Base-by-base conservation (phyloP, 2,329 filamentous ascomycete genomes). In the Chrysoporthe cubensis region DNA sequence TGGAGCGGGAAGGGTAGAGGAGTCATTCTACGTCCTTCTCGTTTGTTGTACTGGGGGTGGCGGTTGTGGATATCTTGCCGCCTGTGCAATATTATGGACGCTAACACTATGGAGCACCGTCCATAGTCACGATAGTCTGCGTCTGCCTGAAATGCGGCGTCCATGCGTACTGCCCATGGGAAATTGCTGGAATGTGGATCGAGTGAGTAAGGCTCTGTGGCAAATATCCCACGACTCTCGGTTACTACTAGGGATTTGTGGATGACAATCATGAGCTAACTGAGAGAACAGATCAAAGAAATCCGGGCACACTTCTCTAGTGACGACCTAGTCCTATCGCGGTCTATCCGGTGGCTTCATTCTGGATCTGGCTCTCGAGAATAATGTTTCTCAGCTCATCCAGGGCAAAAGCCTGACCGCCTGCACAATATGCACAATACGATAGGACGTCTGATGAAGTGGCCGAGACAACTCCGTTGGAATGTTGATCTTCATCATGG, bases 401-500 rank as follows among this genome's bases (percentile, higher is more conserved):
- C 5, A 46, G 14, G 21, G 43, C 57, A 42, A 44, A 21, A 50
- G 13, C 7, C 11, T 50, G n/a, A 26, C 48, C 48, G 11, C n/a
- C n/a, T 11, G 4, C 26, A 26, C 0, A 26, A 26, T 26, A 26
- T 26, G 48, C 5, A 50, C n/a, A n/a, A 3, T 50, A 34, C 42
- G 1, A n/a, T 14, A 43, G 42, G 18, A 60, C 9, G 42, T 43
- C 32, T 21, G 43, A 16, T 43, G 4, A 60, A 16, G 58, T 5
- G 58, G 42, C 58, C 58, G 58, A 60, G 42, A 40, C 44, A 40
- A 13, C 42, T 46, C 26, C 58, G 11, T 44, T 26, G 58, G 26
- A 43, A 60, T 60, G 18, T 13, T 42, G 58, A 26, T 46, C 42
- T 13, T 14, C 21, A 60, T 60, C 48, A 26, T 52, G 21, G 48